Percentiles rank a stretch among this genome's conserved stretches.
Evolutionary conservation across 139 green algal species (phyloP).

Genomic region (Trebouxia sp.): DNA sequence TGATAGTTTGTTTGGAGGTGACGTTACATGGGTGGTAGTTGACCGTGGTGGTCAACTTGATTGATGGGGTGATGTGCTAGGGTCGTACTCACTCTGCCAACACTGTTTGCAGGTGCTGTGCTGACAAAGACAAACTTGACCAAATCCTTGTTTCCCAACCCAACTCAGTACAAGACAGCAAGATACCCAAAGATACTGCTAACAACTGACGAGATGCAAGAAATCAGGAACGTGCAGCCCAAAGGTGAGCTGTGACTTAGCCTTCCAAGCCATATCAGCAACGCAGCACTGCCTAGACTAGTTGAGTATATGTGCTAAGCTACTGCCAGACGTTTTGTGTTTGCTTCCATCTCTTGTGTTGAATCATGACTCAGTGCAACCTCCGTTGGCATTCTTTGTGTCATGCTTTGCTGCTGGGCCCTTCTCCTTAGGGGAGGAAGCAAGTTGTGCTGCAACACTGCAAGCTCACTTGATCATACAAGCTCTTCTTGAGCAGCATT

Average conservation of each 20-base stretch:
- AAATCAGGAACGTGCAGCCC: conserved; percentile 33
- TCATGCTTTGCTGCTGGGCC: too few relatives aligned
- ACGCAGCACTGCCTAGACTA: neutral
- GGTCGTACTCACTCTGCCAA: too few relatives aligned
- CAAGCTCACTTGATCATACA: too few relatives aligned
- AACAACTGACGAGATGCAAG: conserved; percentile 34
- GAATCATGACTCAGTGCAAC: neutral
- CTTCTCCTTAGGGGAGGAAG: too few relatives aligned
- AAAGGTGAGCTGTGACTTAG: neutral
- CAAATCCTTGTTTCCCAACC: conserved; percentile 27
- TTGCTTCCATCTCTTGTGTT: neutral
- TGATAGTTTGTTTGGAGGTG: too few relatives aligned
- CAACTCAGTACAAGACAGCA: neutral
- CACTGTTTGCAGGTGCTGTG: conserved; percentile 22
- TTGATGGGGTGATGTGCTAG: neutral
- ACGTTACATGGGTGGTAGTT: too few relatives aligned
- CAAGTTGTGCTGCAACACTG: too few relatives aligned
- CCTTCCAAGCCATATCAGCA: neutral
- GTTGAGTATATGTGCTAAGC: neutral
- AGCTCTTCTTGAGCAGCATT: too few relatives aligned
- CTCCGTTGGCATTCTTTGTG: neutral
- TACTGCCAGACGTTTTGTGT: neutral
- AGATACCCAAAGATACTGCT: conserved; percentile 32
- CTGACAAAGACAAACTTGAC: conserved; percentile 18
- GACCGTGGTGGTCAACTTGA: neutral